phyloP scores from a whole-genome alignment of 2,329 filamentous ascomycete genomes.

The Penicillium hesseltinei region DNA sequence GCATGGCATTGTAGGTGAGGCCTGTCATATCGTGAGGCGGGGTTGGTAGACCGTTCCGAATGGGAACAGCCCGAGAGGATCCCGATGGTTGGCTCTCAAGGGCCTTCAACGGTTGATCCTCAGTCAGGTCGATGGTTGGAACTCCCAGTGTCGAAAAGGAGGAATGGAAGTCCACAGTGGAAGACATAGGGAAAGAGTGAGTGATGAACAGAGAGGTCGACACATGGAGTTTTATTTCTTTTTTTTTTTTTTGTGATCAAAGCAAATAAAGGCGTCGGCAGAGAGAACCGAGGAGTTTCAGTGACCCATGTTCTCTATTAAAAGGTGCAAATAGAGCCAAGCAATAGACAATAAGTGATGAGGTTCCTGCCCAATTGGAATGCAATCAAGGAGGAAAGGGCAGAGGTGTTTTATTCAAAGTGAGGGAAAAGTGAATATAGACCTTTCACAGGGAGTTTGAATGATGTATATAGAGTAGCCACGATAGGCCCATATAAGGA shows the following conservation, averaged over 20 bases:
- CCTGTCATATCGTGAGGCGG: conserved; percentile 45
- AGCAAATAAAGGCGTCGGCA: conserved; percentile 9
- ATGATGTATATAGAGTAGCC: conserved; percentile 28
- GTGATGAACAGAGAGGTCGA: conserved; percentile 7
- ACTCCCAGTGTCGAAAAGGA: conserved; percentile 26
- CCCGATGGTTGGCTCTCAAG: conserved; percentile 19
- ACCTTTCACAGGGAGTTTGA: conserved; percentile 17
- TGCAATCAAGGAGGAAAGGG: conserved; percentile 10
- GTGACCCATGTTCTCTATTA: conserved; percentile 13
- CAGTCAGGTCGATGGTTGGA: conserved; percentile 26
- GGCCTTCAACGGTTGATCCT: conserved; percentile 15
- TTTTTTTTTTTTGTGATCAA: conserved; percentile 3
- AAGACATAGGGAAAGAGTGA: conserved; percentile 34
- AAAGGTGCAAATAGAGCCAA: not conserved
- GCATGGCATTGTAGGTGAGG: conserved; percentile 38
- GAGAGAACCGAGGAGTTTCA: conserved; percentile 15
- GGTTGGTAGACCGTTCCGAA: conserved; percentile 43
- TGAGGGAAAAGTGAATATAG: conserved; percentile 14
- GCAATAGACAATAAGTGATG: not conserved
- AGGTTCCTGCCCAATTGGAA: conserved; percentile 10
- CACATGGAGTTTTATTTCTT: conserved; percentile 10
- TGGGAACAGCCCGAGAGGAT: conserved; percentile 35
- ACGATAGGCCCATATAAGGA: conserved; percentile 24
- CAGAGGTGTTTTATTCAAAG: not conserved
- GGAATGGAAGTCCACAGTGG: conserved; percentile 28